These are phyloP conservation scores for Salix udensis DNA, from an alignment of 345 rosid species.

Conservation along the genomic window DNA sequence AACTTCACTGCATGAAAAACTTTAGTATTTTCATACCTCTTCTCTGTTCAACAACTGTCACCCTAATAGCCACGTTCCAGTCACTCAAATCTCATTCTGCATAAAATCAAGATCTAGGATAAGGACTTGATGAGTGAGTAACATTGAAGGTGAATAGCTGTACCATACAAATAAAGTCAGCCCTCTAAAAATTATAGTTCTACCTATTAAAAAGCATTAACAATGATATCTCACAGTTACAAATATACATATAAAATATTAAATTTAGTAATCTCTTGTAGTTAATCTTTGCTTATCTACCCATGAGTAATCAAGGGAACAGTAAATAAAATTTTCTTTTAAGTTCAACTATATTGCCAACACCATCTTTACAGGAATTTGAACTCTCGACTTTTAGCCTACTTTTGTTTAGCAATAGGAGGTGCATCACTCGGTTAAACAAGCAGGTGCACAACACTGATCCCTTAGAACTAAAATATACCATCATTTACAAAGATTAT, in stretches of 20 bases:
- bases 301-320: neutral
- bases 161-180: neutral
- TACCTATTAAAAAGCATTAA: neutral
- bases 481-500: neutral
- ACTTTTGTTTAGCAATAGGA: neutral
- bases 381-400: neutral
- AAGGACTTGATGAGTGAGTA: neutral
- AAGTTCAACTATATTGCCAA: neutral
- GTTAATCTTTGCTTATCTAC: neutral
- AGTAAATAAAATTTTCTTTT: neutral
- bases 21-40: constrained; percentile 20
- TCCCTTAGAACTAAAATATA: neutral
- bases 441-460: neutral
- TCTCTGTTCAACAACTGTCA: constrained; percentile 27
- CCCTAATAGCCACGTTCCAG: constrained; percentile 16
- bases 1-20: neutral
- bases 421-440: neutral
- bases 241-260: too few species aligned
- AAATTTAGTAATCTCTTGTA: neutral
- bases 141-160: neutral
- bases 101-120: constrained; percentile 1
- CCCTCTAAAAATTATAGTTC: neutral
- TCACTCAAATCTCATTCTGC: constrained; percentile 22
- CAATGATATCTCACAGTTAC: neutral
- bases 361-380: neutral